phyloP scores from a whole-genome alignment of 208 protist species.

The Leishmania arabica region DNA sequence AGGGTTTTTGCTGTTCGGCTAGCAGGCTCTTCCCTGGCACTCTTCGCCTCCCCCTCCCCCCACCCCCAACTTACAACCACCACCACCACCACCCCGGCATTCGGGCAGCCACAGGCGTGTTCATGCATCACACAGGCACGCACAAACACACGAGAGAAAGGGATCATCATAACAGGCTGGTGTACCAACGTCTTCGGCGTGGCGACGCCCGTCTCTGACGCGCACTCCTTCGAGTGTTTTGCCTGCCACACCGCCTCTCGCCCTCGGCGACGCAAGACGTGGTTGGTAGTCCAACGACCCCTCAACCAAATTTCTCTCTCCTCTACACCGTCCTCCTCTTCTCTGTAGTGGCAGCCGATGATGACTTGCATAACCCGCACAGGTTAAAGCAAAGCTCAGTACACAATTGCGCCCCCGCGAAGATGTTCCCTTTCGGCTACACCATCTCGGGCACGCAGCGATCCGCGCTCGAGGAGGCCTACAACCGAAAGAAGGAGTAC shows the following conservation, averaged over 20 bases:
- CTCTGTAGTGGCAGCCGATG: background rate
- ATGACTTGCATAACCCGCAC: background rate
- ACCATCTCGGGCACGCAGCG: constrained; percentile 31
- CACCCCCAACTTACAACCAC: no score
- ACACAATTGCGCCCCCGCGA: background rate
- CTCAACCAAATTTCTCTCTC: background rate
- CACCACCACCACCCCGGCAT: no score
- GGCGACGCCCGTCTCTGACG: no score
- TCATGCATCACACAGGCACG: no score
- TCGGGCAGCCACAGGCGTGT: no score
- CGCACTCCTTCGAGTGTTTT: background rate
- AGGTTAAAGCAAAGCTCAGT: background rate
- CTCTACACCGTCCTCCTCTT: background rate
- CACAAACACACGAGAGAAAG: no score
- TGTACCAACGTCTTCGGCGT: background rate
- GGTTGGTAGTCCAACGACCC: background rate
- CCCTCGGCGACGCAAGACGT: background rate
- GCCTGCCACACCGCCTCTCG: background rate
- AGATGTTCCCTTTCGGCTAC: constrained; percentile 33
- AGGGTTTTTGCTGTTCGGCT: background rate
- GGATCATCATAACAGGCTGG: background rate
- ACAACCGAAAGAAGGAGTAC: constrained; percentile 57
- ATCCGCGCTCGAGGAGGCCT: constrained; percentile 35
- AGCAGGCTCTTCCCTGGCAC: background rate
- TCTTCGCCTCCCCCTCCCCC: background rate